phyloP scores from a whole-genome alignment of 768 basidiomycete species.

The Kwoniella sp. region DNA sequence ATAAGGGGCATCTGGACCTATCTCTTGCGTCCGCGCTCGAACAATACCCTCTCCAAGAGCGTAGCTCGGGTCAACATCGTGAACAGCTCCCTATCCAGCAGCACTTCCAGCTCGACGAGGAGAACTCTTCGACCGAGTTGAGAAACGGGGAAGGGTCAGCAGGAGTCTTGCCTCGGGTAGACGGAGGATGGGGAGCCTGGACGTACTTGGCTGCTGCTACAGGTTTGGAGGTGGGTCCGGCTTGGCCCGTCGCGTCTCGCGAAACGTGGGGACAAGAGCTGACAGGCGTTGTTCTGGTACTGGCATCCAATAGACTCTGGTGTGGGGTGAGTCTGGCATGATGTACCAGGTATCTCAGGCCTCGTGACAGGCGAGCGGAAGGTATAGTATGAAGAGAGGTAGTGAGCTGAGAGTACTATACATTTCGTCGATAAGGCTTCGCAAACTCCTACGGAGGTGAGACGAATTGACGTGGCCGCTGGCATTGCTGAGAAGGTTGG shows the following conservation, averaged over 20 bases:
- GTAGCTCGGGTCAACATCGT: too few relatives aligned
- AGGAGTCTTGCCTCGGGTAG: constrained; percentile 26
- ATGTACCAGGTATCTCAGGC: too few relatives aligned
- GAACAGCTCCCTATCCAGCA: background rate
- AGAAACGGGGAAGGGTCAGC: background rate
- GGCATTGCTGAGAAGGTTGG: too few relatives aligned
- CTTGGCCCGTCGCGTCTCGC: too few relatives aligned
- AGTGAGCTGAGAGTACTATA: too few relatives aligned
- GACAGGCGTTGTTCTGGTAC: background rate
- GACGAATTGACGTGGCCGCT: too few relatives aligned
- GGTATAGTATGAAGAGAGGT: too few relatives aligned
- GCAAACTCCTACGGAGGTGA: constrained; percentile 30
- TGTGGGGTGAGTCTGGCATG: constrained; percentile 37
- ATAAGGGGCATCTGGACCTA: too few relatives aligned
- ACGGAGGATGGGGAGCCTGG: constrained; percentile 39
- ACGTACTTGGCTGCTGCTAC: constrained; percentile 35
- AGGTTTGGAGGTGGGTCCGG: constrained; percentile 27
- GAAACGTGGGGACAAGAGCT: background rate
- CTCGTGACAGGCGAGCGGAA: too few relatives aligned
- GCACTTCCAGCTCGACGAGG: background rate
- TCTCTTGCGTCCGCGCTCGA: too few relatives aligned
- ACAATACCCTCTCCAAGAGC: background rate
- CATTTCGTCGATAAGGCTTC: constrained; percentile 17
- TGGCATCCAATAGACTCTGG: constrained; percentile 21
- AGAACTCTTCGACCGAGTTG: background rate